Evolutionary conservation across 768 basidiomycete species (phyloP).

Genomic region (Phlebiopsis gigantea): DNA sequence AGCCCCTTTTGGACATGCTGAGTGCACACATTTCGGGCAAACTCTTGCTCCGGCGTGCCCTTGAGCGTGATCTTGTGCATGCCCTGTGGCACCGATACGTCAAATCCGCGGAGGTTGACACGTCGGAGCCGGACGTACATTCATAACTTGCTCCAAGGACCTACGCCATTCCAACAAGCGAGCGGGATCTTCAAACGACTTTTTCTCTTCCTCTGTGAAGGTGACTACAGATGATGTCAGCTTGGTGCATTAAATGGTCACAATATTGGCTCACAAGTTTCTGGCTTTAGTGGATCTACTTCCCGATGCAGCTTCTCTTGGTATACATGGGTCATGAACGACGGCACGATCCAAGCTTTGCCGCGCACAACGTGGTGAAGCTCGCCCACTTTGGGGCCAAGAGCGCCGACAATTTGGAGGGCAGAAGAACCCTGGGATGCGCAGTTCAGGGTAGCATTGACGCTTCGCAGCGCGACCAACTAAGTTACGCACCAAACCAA

Average conservation of each 20-base stretch:
- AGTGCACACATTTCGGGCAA: slow-evolving; percentile 7
- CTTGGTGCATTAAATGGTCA: too few species aligned
- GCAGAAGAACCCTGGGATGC: slow-evolving; percentile 48
- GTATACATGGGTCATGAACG: slow-evolving; percentile 37
- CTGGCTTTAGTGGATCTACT: not conserved
- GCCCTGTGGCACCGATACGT: too few species aligned
- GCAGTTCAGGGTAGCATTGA: not conserved
- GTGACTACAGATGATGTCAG: slow-evolving; percentile 27
- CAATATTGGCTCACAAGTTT: not conserved
- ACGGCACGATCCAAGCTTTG: slow-evolving; percentile 49
- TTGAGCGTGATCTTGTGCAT: not conserved
- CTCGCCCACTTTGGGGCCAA: slow-evolving; percentile 47
- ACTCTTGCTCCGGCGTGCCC: not conserved
- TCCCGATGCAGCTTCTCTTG: slow-evolving; percentile 33
- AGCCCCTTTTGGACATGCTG: slow-evolving; percentile 31
- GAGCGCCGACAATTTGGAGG: slow-evolving; percentile 52
- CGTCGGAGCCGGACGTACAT: slow-evolving; percentile 29
- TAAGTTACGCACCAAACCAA: slow-evolving; percentile 47
- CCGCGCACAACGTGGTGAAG: slow-evolving; percentile 53
- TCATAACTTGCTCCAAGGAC: slow-evolving; percentile 43
- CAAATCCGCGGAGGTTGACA: not conserved
- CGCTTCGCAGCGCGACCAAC: not conserved
- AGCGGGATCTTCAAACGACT: slow-evolving; percentile 40
- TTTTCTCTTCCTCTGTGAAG: slow-evolving; percentile 47
- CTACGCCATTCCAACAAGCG: slow-evolving; percentile 43